Percentiles rank a stretch among this genome's conserved stretches.
Conservation (phyloP, 2,329 filamentous ascomycete species). For the Cladobotryum protrusum region DNA sequence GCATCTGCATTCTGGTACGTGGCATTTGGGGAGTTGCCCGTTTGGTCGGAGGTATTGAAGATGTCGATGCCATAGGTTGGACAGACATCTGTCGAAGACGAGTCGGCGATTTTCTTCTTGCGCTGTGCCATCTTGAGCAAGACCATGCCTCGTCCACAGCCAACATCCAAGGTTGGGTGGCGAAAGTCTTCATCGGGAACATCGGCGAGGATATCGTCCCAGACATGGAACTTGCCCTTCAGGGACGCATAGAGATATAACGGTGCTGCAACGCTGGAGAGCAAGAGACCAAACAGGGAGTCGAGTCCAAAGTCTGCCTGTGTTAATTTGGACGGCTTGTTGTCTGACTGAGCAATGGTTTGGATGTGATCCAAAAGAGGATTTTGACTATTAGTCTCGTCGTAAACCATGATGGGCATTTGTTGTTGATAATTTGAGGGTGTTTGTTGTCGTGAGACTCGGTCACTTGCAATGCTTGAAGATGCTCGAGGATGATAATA, state of each 20-base stretch:
- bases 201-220: conserved; percentile 11
- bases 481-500: too few species aligned
- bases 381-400: neutral
- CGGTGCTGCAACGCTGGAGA: conserved; percentile 10
- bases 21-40: conserved; percentile 11
- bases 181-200: neutral
- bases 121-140: conserved; percentile 13
- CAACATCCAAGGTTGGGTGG: conserved; percentile 13
- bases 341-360: neutral
- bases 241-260: conserved; percentile 16
- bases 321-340: neutral
- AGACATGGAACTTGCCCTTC: conserved; percentile 13
- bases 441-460: too few species aligned
- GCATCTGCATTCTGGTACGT: conserved; percentile 13
- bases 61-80: conserved; percentile 16
- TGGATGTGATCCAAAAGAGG: conserved; percentile 11
- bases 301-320: conserved; percentile 12
- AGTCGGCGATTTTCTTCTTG: conserved; percentile 6
- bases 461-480: too few species aligned
- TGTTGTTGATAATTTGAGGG: too few species aligned
- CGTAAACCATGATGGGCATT: conserved; percentile 3
- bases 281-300: conserved; percentile 11
- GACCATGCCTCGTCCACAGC: conserved; percentile 16
- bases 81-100: neutral
- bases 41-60: conserved; percentile 14